Percentiles rank a stretch among this genome's conserved stretches.
phyloP scores from a whole-genome alignment of 768 basidiomycete genomes.

The Suillus occidentalis region DNA sequence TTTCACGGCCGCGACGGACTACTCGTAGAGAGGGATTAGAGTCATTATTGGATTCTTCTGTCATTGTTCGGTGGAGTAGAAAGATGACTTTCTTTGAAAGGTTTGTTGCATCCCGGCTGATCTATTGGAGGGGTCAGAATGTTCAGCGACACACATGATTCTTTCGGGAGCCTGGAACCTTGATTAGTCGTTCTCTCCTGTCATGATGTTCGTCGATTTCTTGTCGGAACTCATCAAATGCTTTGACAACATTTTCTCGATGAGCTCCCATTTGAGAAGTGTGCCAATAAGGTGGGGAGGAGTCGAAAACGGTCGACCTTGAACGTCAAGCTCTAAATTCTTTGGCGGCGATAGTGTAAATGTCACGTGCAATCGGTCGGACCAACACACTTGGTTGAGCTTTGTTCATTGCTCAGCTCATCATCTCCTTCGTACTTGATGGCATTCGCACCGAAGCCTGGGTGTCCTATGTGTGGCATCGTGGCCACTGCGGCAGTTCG shows the following conservation, averaged over 20 bases:
- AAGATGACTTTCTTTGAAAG: conserved; percentile 94
- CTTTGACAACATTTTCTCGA: conserved; percentile 7
- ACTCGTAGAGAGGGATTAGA: conserved; percentile 41
- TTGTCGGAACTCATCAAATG: conserved; percentile 63
- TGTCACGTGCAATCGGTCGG: neutral
- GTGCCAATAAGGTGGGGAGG: neutral
- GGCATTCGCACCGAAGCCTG: conserved; percentile 61
- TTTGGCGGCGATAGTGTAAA: neutral
- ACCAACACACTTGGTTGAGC: too few species aligned
- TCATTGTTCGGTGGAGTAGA: conserved; percentile 75
- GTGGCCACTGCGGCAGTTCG: conserved; percentile 52
- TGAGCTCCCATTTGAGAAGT: conserved; percentile 1
- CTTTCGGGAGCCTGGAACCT: conserved; percentile 44
- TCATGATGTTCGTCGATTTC: conserved; percentile 86
- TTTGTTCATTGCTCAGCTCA: conserved; percentile 12
- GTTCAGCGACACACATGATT: conserved; percentile 2
- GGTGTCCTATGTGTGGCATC: conserved; percentile 78
- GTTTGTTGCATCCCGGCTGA: conserved; percentile 85
- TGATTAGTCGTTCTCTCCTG: conserved; percentile 86
- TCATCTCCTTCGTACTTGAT: conserved; percentile 26
- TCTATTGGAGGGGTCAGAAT: conserved; percentile 38
- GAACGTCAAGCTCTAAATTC: neutral
- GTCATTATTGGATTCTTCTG: conserved; percentile 37
- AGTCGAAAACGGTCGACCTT: neutral
- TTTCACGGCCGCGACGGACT: conserved; percentile 51